Conservation (phyloP, 2,329 filamentous ascomycete species). For the Exophiala phaeomuriformis region DNA sequence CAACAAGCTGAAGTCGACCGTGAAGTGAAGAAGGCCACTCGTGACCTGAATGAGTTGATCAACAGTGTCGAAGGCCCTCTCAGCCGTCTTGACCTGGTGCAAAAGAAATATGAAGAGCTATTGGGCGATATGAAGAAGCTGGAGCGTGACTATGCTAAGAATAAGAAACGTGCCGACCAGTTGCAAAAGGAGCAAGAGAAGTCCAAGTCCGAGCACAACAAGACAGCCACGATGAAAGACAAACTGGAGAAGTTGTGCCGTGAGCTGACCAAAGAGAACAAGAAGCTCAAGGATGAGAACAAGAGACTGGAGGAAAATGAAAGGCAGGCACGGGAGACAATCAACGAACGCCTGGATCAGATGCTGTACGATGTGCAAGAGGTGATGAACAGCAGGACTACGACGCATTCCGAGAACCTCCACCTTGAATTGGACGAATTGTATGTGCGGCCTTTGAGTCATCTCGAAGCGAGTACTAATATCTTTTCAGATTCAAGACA, state of each 20-base stretch:
- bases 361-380: conserved; percentile 79
- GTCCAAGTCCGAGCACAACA: conserved; percentile 77
- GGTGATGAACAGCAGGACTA: conserved; percentile 79
- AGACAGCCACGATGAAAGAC: conserved; percentile 84
- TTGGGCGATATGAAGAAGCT: conserved; percentile 91
- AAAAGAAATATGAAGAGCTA: conserved; percentile 84
- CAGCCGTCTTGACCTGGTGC: conserved; percentile 82
- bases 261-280: conserved; percentile 93
- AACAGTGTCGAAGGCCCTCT: conserved; percentile 82
- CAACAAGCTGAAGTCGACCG: conserved; percentile 94
- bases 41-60: conserved; percentile 79
- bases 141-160: conserved; percentile 88
- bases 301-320: conserved; percentile 82
- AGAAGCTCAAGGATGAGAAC: conserved; percentile 97
- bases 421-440: conserved; percentile 85
- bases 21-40: conserved; percentile 87
- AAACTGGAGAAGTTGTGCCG: conserved; percentile 94
- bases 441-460: conserved; percentile 45
- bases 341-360: conserved; percentile 76
- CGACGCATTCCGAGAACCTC: conserved; percentile 68
- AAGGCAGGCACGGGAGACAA: conserved; percentile 70
- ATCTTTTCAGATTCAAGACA: conserved; percentile 52
- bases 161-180: conserved; percentile 89
- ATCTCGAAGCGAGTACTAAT: conserved; percentile 10
- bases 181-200: conserved; percentile 95